phyloP scores from a whole-genome alignment of 2,329 filamentous ascomycete species.

The Bipolaris zeicola region DNA sequence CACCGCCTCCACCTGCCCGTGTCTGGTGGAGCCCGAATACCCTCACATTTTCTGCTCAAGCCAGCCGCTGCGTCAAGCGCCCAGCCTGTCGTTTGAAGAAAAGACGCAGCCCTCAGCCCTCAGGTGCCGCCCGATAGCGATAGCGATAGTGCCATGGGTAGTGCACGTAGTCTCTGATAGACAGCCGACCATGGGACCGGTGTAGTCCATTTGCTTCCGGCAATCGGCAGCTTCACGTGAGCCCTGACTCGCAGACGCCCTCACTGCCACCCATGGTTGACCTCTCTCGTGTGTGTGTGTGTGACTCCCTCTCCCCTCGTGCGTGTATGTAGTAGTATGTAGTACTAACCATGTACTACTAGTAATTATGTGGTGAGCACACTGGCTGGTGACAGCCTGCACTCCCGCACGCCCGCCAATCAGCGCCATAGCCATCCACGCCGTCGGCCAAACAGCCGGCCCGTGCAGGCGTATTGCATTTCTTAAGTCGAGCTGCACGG shows the following conservation, averaged over 20 bases:
- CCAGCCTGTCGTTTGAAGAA: constrained; percentile 29
- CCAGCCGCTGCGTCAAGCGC: constrained; percentile 21
- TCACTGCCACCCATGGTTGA: not conserved
- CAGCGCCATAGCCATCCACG: not conserved
- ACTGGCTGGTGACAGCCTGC: not conserved
- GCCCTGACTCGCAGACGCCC: not conserved
- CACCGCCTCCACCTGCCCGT: constrained; percentile 16
- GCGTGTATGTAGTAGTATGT: not conserved
- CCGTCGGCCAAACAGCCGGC: constrained; percentile 18
- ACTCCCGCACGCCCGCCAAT: not conserved
- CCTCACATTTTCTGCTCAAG: constrained; percentile 25
- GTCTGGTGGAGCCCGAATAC: constrained; percentile 20
- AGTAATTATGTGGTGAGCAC: not conserved
- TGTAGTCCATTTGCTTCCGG: not conserved
- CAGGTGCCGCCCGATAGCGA: constrained; percentile 18
- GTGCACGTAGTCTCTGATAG: too few relatives aligned
- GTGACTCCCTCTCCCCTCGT: not conserved
- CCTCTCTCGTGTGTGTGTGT: not conserved
- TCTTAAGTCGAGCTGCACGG: constrained; percentile 13
- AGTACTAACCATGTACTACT: not conserved
- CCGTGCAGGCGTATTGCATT: constrained; percentile 11
- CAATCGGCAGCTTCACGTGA: constrained; percentile 7
- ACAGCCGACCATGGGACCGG: too few relatives aligned
- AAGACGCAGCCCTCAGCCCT: constrained; percentile 28
- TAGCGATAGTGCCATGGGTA: not conserved